A percentile compares a stretch with the other conserved stretches of the same genome.
Evolutionary conservation across 2,329 filamentous ascomycete species (phyloP).

Genomic region (Neonectria neomacrospora): DNA sequence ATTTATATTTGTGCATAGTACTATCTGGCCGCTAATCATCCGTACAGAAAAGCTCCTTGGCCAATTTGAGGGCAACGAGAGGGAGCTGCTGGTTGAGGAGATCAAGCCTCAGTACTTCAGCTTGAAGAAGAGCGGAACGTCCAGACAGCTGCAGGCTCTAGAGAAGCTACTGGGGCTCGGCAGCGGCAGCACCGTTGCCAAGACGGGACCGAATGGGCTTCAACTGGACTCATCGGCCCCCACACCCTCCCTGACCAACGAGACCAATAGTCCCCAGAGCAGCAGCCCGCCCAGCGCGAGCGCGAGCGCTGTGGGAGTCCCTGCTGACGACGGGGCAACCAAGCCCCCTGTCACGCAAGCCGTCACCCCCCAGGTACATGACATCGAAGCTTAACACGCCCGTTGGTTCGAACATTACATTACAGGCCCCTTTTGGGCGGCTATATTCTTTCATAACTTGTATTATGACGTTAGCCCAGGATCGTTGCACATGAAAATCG

Average conservation of each 20-base stretch:
- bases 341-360: slow-evolving; percentile 33
- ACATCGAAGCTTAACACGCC: slow-evolving; percentile 46
- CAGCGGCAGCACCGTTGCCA: slow-evolving; percentile 36
- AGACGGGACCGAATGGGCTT: slow-evolving; percentile 46
- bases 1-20: slow-evolving; percentile 41
- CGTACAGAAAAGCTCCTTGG: slow-evolving; percentile 80
- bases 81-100: slow-evolving; percentile 68
- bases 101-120: slow-evolving; percentile 70
- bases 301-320: slow-evolving; percentile 62
- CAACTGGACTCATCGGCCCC: slow-evolving; percentile 66
- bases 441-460: slow-evolving; percentile 22
- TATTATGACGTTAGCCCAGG: slow-evolving; percentile 34
- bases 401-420: neutral
- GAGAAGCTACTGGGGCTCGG: slow-evolving; percentile 48
- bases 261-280: slow-evolving; percentile 76
- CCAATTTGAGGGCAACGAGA: slow-evolving; percentile 69
- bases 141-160: slow-evolving; percentile 66
- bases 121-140: slow-evolving; percentile 72
- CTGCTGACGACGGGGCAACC: slow-evolving; percentile 44
- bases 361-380: slow-evolving; percentile 42
- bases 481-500: slow-evolving; percentile 19
- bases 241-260: slow-evolving; percentile 74
- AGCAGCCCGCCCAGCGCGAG: slow-evolving; percentile 73
- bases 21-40: slow-evolving; percentile 28
- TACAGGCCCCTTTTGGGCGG: slow-evolving; percentile 9